These are phyloP conservation scores for Barnettozyma pratensis DNA, from an alignment of 805 yeast genomes.

Conservation along the genomic window DNA sequence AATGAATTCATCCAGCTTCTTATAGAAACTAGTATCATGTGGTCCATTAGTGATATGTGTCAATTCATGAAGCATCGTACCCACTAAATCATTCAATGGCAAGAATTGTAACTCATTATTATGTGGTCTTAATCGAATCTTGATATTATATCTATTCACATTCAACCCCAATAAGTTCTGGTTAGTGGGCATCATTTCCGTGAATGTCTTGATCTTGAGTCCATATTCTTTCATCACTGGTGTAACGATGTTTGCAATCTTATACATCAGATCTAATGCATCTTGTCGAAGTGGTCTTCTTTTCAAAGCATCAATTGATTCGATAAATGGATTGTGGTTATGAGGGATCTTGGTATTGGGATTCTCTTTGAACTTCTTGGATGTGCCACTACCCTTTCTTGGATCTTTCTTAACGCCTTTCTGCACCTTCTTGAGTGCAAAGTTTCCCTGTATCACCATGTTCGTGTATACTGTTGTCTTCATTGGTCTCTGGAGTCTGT, in stretches of 20 bases:
- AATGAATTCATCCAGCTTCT: slow-evolving; percentile 53
- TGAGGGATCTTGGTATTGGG: slow-evolving; percentile 18
- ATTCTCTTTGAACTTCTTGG: slow-evolving; percentile 10
- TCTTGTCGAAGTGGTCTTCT: slow-evolving; percentile 40
- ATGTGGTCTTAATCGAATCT: slow-evolving; percentile 63
- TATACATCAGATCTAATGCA: slow-evolving; percentile 58
- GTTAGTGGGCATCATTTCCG: slow-evolving; percentile 79
- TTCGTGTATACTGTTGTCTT: not conserved
- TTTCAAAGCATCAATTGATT: slow-evolving; percentile 40
- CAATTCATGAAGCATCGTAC: slow-evolving; percentile 85
- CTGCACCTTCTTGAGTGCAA: not conserved
- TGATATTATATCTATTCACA: slow-evolving; percentile 69
- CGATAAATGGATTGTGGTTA: slow-evolving; percentile 26
- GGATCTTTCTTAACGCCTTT: slow-evolving; percentile 16
- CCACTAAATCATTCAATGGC: slow-evolving; percentile 62
- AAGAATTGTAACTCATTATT: slow-evolving; percentile 47
- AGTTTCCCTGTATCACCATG: not conserved
- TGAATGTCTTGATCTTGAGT: slow-evolving; percentile 59
- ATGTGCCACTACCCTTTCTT: slow-evolving; percentile 9
- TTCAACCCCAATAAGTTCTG: slow-evolving; percentile 70
- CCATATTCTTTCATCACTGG: slow-evolving; percentile 70
- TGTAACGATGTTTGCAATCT: slow-evolving; percentile 64
- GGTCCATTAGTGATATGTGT: slow-evolving; percentile 79
- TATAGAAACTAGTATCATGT: slow-evolving; percentile 70
- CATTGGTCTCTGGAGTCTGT: no score